Base-by-base conservation (phyloP, 1,284 basidiomycete genomes). In the Blastosporella zonata region DNA sequence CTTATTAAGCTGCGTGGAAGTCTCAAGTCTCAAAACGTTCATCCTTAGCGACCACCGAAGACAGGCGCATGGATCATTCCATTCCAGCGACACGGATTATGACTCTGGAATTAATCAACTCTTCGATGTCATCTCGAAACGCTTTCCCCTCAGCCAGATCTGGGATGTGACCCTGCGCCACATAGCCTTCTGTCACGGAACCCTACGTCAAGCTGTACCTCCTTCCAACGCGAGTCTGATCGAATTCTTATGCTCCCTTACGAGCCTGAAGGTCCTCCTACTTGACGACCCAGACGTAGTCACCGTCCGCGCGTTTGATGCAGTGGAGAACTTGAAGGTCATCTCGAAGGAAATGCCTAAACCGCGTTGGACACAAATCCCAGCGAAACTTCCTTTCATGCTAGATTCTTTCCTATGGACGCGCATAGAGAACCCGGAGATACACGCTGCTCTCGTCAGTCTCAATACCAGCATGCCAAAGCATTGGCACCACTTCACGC, bases 221-320 rank as follows among this genome's bases (percentile, higher is more conserved):
- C 15, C 6, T 35, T 21, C 4, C 31, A 22, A 47, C 12, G 29
- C 31, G 6, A 35, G n/a, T n/a, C n/a, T 35, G 6, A 13, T 43
- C 31, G 28, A 44, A 5, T 53, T 53, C 45, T 53, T 53, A 25
- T 41, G 36, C 33, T 20, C 29, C 22, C 25, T 50, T n/a, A 43
- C 27, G 15, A 22, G 15, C 17, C 15, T 53, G n/a, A 35, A 22
- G 7, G 21, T n/a, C 23, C 52, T 53, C 29, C n/a, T 23, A 1
- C 10, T 53, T 17, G 15, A 13, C 6, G 20, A 20, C 22, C 42
- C 49, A 21, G 52, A 54, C 17, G 0, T 25, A 8, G 44, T 23
- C 7, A 34, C 31, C 18, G 8, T 53, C 28, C 33, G 22, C 9
- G 41, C 35, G 17, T 42, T 49, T 21, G 40, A 44, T 15, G 6